A percentile compares a stretch with the other conserved stretches of the same genome.
Conservation (phyloP, 495 filamentous ascomycete species). For the Penicillium atrosanguineum region DNA sequence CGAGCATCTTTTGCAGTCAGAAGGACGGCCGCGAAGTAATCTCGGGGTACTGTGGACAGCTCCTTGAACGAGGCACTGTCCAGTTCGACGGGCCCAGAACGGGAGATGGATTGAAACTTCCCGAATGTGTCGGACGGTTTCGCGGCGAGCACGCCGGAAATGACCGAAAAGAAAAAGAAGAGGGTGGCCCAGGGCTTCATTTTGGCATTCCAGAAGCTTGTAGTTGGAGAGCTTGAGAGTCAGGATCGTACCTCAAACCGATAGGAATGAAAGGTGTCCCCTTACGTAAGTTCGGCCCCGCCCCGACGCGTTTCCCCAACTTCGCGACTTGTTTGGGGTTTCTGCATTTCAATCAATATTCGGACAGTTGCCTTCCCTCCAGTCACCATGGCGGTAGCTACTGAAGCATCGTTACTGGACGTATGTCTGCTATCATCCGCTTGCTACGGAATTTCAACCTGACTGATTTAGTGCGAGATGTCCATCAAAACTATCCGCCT, state of each 20-base stretch:
- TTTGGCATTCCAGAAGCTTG: slow-evolving; percentile 24
- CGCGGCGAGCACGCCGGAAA: slow-evolving; percentile 40
- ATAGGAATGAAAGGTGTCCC: slow-evolving; percentile 19
- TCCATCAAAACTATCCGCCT: slow-evolving; percentile 48
- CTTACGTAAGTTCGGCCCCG: slow-evolving; percentile 16
- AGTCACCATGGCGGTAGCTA: slow-evolving; percentile 18
- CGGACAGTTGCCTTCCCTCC: background rate
- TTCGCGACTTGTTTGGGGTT: background rate
- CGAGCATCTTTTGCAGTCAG: slow-evolving; percentile 83
- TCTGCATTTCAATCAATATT: background rate
- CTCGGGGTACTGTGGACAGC: slow-evolving; percentile 71
- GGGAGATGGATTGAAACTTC: slow-evolving; percentile 64
- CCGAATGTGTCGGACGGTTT: slow-evolving; percentile 53
- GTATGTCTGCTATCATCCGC: slow-evolving; percentile 17
- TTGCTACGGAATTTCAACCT: background rate
- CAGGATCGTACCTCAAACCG: background rate
- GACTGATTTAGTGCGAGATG: slow-evolving; percentile 35
- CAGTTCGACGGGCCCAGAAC: slow-evolving; percentile 69
- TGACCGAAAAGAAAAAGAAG: slow-evolving; percentile 50
- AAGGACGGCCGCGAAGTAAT: slow-evolving; percentile 80
- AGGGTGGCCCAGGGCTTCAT: slow-evolving; percentile 56
- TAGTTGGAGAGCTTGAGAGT: background rate
- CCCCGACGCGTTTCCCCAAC: slow-evolving; percentile 10
- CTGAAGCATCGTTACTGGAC: slow-evolving; percentile 21
- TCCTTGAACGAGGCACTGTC: slow-evolving; percentile 71